phyloP scores from a whole-genome alignment of 768 basidiomycete genomes.

The Tulasnella sp. region DNA sequence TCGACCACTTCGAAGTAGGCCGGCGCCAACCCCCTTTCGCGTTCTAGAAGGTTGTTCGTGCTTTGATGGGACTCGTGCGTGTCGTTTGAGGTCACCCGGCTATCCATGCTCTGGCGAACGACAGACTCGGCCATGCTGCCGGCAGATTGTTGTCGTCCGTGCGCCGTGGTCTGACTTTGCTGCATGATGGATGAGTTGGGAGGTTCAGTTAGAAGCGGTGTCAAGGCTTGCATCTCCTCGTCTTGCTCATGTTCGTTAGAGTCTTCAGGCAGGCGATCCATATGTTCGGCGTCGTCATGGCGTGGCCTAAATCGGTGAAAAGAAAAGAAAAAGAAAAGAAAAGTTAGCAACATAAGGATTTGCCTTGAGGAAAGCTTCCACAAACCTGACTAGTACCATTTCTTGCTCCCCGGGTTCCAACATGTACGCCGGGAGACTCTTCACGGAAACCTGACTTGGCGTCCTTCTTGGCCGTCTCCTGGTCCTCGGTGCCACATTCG shows the following conservation, averaged over 20 bases:
- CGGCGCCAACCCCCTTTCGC: conserved; percentile 50
- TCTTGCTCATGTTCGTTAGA: not conserved
- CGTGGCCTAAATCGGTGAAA: not conserved
- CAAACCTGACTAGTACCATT: conserved; percentile 51
- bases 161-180: not conserved
- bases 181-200: not conserved
- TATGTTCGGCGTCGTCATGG: not conserved
- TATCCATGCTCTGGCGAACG: conserved; percentile 14
- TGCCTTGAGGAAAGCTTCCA: too few species aligned
- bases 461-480: conserved; percentile 44
- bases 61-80: conserved; percentile 4
- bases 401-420: conserved; percentile 79
- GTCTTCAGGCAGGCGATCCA: not conserved
- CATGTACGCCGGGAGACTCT: conserved; percentile 65
- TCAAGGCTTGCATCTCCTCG: not conserved
- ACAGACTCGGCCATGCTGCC: not conserved
- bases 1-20: conserved; percentile 49
- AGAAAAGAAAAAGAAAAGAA: not conserved
- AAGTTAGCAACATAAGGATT: not conserved
- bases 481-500: conserved; percentile 29
- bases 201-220: conserved; percentile 8
- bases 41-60: conserved; percentile 19
- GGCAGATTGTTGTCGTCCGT: not conserved
- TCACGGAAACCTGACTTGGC: conserved; percentile 71
- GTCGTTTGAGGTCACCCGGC: conserved; percentile 6